Base-by-base conservation (phyloP, 2,329 filamentous ascomycete genomes). In the Ceratocystis eucalypticola region DNA sequence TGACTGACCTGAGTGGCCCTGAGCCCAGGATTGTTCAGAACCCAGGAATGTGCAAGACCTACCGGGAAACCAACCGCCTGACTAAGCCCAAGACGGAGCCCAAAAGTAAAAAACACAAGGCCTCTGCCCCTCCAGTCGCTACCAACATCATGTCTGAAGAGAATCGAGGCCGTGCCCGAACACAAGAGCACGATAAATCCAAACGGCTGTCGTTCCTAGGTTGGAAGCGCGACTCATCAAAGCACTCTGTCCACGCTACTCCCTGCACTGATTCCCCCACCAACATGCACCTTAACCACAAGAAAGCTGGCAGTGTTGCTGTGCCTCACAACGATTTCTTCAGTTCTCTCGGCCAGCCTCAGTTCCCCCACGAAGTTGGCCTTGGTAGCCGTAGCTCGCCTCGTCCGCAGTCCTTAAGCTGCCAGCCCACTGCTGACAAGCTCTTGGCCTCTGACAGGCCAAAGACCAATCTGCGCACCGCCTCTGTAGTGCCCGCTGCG, bases 1-100 rank as follows among this genome's bases (percentile, higher is more conserved):
- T 68, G 25, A 68, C 65, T 12, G 67, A 66, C 37, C 55, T 66
- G 30, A 66, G 65, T 45, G 65, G 67, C 15, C 67, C 65, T 28
- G 65, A 62, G 20, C 65, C 65, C n/a, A 65, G 65, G 44, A 65
- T 68, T 15, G 41, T 68, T 17, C 61, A 68, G 57, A 66, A 64
- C 25, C 66, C 66, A 53, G 63, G 63, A 61, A 65, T 62, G 50
- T 68, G 67, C 28, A 59, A 55, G 64, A 17, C 59, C 6, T 61
- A 65, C 25, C 61, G 64, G 37, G 67, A 66, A 41, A 45, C 61
- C 8, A 53, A 65, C n/a, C 55, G 59, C 15, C 55, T 65, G 59
- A 50, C 28, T 12, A 65, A 65, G 41, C 10, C 41, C 22, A 65
- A 65, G 41, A 3, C 33, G 44, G 33, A 57, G n/a, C 25, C 46